A percentile compares a stretch with the other conserved stretches of the same genome.
Evolutionary conservation across 1,284 basidiomycete genomes (phyloP).

Genomic region (Ceratobasidium sp.): DNA sequence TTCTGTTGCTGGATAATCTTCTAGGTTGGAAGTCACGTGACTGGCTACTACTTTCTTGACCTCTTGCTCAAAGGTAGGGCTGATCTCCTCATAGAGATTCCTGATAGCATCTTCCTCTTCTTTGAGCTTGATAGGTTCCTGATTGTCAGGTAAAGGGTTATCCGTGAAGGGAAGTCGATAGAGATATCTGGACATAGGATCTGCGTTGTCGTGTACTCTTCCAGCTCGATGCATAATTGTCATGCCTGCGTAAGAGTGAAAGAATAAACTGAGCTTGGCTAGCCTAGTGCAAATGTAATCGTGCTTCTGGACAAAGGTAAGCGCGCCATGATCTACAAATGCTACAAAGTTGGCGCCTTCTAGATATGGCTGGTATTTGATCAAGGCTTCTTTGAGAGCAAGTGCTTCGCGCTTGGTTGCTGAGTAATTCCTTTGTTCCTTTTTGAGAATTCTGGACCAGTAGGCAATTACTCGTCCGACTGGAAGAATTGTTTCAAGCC

Average conservation of each 20-base stretch:
- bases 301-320: slow-evolving; percentile 50
- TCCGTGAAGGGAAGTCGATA: too few species aligned
- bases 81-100: slow-evolving; percentile 2
- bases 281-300: too few species aligned
- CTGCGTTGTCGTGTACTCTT: too few species aligned
- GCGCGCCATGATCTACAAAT: slow-evolving; percentile 57
- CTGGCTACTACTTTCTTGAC: slow-evolving; percentile 6
- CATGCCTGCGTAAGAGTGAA: too few species aligned
- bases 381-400: slow-evolving; percentile 56
- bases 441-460: slow-evolving; percentile 56
- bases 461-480: slow-evolving; percentile 59
- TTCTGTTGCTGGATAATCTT: background rate
- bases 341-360: slow-evolving; percentile 56
- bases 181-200: too few species aligned
- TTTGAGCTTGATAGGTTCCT: background rate
- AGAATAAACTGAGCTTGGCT: slow-evolving; percentile 38
- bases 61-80: background rate
- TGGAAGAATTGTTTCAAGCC: slow-evolving; percentile 56
- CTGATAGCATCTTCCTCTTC: background rate
- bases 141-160: too few species aligned
- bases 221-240: too few species aligned
- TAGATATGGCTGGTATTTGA: slow-evolving; percentile 57
- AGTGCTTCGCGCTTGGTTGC: slow-evolving; percentile 59
- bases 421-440: slow-evolving; percentile 57
- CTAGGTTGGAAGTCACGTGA: background rate